These are phyloP conservation scores for Tolypocladium endophyticum DNA, from an alignment of 2,329 filamentous ascomycete genomes.

Conservation along the genomic window DNA sequence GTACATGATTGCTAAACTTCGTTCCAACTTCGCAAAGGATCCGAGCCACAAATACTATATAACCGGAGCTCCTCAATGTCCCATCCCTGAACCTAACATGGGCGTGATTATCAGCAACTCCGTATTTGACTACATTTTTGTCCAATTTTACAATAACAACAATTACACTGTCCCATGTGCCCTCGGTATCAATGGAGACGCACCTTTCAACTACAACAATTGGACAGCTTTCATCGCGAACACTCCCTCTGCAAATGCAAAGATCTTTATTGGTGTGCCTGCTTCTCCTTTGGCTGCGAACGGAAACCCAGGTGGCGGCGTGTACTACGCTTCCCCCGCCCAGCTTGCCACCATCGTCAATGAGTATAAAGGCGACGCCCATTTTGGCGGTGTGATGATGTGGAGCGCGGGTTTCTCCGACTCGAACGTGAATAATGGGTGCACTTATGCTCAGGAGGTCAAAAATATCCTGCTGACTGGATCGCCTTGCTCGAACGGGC, in stretches of 20 bases:
- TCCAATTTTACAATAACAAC: conserved; percentile 39
- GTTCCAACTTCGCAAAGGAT: conserved; percentile 9
- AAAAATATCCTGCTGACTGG: conserved; percentile 20
- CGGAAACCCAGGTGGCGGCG: conserved; percentile 17
- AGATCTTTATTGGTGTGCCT: conserved; percentile 18
- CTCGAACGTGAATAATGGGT: conserved; percentile 18
- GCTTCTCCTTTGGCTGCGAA: conserved; percentile 22
- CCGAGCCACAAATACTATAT: conserved; percentile 26
- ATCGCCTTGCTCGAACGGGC: neutral
- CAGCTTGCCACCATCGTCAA: conserved; percentile 19
- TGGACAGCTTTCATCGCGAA: conserved; percentile 13
- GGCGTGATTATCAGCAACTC: conserved; percentile 23
- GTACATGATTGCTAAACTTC: conserved; percentile 10
- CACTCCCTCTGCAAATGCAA: conserved; percentile 14
- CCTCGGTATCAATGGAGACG: conserved; percentile 1
- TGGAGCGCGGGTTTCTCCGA: conserved; percentile 31
- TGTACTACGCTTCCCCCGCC: conserved; percentile 22
- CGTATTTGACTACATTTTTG: conserved; percentile 23
- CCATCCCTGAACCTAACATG: conserved; percentile 23
- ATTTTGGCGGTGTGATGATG: conserved; percentile 28
- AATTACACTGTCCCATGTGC: conserved; percentile 18
- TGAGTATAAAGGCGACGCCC: conserved; percentile 15
- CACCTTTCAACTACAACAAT: conserved; percentile 11
- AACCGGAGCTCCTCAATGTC: conserved; percentile 33
- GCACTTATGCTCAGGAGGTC: conserved; percentile 28